Conservation (phyloP, 805 yeast species). For the Metschnikowia cubensis region DNA sequence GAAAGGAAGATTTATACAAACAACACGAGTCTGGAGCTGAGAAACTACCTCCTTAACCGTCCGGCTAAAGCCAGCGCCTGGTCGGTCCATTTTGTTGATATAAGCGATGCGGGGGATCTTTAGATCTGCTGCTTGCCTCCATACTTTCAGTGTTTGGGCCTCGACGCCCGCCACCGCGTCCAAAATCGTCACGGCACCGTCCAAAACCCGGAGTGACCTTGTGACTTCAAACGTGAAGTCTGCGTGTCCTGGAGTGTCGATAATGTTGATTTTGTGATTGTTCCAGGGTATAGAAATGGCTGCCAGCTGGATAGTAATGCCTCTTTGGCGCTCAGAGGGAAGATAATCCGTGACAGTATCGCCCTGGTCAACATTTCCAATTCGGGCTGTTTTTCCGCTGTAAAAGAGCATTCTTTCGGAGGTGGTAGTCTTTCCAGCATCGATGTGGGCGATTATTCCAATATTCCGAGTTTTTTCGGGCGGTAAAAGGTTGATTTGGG, state of each 20-base stretch:
- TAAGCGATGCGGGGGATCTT: conserved; percentile 74
- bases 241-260: conserved; percentile 98
- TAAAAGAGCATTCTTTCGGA: conserved; percentile 94
- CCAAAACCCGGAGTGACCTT: conserved; percentile 82
- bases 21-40: conserved; percentile 70
- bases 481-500: conserved; percentile 25
- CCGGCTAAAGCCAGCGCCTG: conserved; percentile 91
- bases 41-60: conserved; percentile 81
- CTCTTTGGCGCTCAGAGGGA: conserved; percentile 86
- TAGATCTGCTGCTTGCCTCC: conserved; percentile 75
- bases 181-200: conserved; percentile 88
- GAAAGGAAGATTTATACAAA: conserved; percentile 72
- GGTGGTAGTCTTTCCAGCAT: conserved; percentile 98
- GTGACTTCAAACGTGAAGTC: conserved; percentile 95
- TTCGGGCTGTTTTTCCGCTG: conserved; percentile 70
- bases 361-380: conserved; percentile 95
- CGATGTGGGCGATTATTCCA: conserved; percentile 98
- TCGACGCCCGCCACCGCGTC: conserved; percentile 99
- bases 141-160: conserved; percentile 95
- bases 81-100: conserved; percentile 93
- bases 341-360: conserved; percentile 93
- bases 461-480: conserved; percentile 63
- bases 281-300: conserved; percentile 92
- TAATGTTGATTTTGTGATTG: conserved; percentile 69
- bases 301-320: conserved; percentile 95